Base-by-base conservation (phyloP, 2,329 filamentous ascomycete species). In the Chalaropsis thielavioides region DNA sequence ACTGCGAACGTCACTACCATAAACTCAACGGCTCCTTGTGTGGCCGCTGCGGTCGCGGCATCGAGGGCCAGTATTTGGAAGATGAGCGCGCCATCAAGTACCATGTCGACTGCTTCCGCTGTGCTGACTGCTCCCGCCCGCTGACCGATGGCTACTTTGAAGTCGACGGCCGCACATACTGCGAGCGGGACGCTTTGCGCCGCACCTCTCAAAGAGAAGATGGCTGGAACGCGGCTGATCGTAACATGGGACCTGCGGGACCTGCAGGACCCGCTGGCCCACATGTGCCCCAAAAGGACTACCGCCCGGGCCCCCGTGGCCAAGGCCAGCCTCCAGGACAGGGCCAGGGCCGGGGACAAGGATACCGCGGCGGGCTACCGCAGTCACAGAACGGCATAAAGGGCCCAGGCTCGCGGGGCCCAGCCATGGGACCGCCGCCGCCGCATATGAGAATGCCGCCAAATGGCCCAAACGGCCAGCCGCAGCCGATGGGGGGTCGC, bases 1-100 rank as follows among this genome's bases (percentile, higher is more conserved):
- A 92, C 75, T 97, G 94, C 75, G 87, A 90, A 69, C 85, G 86
- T 61, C 91, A 97, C 75, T 99, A 97, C 73, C 94, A 99, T 76
- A 83, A 88, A 73, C 81, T 94, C 41, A 97, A 97, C 70, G 87
- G 88, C 62, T 95, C 90, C 59, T 77, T 96, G 0, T 99, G 94
- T 73, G 82, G 83, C 17, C 81, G 81, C 38, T 99, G 94, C 74
- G 82, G 88, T 68, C 79, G 79, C 11, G 94, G 94, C 15, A 97
- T 99, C 69, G 94, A 99, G 74, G 94, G 94, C 0, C 87, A 92
- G 70, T 99, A 95, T 71, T 79, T 96, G 44, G 91, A 96, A 73
- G 95, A 94, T 38, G 88, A 90, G 70, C 75, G 78, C 46, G 78
- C 80, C 41, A 81, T 84, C 70, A 96, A 96, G 73, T 94, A 91